These are phyloP conservation scores for Starmerella vaccinii DNA, from an alignment of 805 yeast species.

Conservation along the genomic window DNA sequence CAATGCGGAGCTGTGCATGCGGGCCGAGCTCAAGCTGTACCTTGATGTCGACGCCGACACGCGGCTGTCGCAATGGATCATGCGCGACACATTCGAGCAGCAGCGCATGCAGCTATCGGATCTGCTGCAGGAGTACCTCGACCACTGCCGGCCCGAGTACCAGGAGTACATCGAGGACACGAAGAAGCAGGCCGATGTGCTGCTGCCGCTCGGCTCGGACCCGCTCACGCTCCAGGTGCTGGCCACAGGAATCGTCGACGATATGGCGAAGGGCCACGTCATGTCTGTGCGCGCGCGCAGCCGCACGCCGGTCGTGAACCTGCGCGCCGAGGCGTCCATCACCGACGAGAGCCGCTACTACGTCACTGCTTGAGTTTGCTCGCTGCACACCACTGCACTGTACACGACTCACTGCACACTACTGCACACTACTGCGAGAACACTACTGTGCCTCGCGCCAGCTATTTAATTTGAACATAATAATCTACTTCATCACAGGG, in stretches of 20 bases:
- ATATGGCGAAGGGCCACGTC: constrained; percentile 14
- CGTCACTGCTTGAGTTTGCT: constrained; percentile 3
- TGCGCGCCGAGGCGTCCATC: constrained; percentile 18
- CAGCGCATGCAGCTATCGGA: constrained; percentile 26
- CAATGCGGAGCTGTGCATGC: constrained; percentile 43
- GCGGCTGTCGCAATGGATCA: constrained; percentile 64
- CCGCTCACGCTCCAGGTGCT: constrained; percentile 46
- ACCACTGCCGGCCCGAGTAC: constrained; percentile 55
- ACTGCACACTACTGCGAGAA: too few species aligned
- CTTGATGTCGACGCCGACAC: constrained; percentile 80
- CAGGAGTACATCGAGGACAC: constrained; percentile 49
- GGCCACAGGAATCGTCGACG: constrained; percentile 48
- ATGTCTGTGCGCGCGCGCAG: background rate
- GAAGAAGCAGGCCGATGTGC: constrained; percentile 61
- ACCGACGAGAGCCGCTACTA: constrained; percentile 15
- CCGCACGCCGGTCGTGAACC: constrained; percentile 14
- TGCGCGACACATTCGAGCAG: constrained; percentile 27
- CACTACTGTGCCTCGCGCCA: too few species aligned
- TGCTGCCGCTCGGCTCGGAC: constrained; percentile 63
- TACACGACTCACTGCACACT: too few species aligned
- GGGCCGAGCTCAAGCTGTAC: constrained; percentile 59
- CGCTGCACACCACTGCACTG: too few species aligned
- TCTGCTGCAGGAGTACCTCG: constrained; percentile 40
- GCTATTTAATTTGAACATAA: too few species aligned
- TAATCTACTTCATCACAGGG: too few species aligned